phyloP scores from a whole-genome alignment of 108 stramenopile species.

The Skeletonema marinoi region DNA sequence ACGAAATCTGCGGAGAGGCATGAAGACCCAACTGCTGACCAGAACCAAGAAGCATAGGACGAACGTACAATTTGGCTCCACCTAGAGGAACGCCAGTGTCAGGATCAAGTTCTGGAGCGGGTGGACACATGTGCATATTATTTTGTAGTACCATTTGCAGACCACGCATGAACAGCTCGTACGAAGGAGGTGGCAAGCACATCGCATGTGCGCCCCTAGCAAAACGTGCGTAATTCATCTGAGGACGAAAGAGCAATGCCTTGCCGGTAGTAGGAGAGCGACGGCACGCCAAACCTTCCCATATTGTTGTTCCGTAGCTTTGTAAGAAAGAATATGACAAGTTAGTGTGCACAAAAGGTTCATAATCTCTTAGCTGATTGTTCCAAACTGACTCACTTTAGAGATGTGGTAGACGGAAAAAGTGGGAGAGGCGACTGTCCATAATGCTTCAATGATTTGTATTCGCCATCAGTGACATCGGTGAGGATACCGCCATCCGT shows the following conservation, averaged over 20 bases:
- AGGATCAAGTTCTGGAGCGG: conserved; percentile 53
- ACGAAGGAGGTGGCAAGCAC: conserved; percentile 68
- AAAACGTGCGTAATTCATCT: conserved; percentile 74
- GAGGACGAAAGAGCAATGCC: conserved; percentile 78
- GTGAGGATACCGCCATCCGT: conserved; percentile 62
- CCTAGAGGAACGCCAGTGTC: conserved; percentile 29
- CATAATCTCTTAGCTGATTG: neutral
- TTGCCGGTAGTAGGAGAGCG: conserved; percentile 58
- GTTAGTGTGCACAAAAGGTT: neutral
- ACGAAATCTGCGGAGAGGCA: conserved; percentile 63
- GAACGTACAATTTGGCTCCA: conserved; percentile 80
- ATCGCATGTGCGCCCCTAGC: conserved; percentile 67
- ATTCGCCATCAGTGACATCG: conserved; percentile 6
- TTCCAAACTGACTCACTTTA: conserved; percentile 41
- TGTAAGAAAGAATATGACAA: neutral
- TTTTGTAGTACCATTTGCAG: conserved; percentile 63
- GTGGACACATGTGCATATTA: conserved; percentile 75
- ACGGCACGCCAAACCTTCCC: conserved; percentile 87
- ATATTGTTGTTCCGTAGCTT: conserved; percentile 80
- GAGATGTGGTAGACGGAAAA: conserved; percentile 69
- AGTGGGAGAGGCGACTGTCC: conserved; percentile 52
- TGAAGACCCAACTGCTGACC: conserved; percentile 82
- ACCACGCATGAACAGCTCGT: conserved; percentile 71
- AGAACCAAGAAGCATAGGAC: conserved; percentile 54
- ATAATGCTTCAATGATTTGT: conserved; percentile 59